phyloP scores from a whole-genome alignment of 352 stramenopile genomes.

The Phytophthora pini region DNA sequence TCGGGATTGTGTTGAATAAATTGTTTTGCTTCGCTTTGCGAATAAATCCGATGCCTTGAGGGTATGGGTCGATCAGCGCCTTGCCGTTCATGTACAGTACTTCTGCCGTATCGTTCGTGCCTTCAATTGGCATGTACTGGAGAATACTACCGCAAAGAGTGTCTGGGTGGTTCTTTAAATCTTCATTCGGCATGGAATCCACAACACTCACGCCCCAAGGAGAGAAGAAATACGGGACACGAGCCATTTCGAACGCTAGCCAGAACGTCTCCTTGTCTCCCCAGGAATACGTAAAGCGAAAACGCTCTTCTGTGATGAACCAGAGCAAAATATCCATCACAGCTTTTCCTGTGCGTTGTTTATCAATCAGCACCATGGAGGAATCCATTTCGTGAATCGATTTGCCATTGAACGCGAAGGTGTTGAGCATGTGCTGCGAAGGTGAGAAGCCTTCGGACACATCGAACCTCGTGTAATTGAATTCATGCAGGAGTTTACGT shows the following conservation, averaged over 20 bases:
- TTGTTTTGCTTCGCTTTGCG: conserved; percentile 37
- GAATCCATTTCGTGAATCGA: conserved; percentile 71
- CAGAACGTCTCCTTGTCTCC: conserved; percentile 57
- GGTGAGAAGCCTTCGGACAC: conserved; percentile 22
- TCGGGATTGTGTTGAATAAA: conserved; percentile 54
- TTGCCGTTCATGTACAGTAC: conserved; percentile 41
- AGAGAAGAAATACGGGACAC: conserved; percentile 44
- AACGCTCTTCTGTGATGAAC: conserved; percentile 43
- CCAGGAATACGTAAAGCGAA: conserved; percentile 43
- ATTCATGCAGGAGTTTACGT: conserved; percentile 42
- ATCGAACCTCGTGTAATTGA: conserved; percentile 56
- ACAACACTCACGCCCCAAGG: conserved; percentile 45
- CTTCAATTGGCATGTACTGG: conserved; percentile 42
- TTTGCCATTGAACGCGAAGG: conserved; percentile 48
- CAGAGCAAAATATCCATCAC: conserved; percentile 42
- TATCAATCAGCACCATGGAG: conserved; percentile 67
- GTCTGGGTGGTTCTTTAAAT: conserved; percentile 39
- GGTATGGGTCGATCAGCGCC: conserved; percentile 31
- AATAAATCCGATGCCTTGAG: conserved; percentile 44
- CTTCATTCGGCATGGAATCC: conserved; percentile 39
- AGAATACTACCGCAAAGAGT: conserved; percentile 46
- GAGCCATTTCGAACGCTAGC: conserved; percentile 45
- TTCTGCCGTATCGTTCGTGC: conserved; percentile 14
- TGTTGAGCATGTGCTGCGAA: conserved; percentile 49
- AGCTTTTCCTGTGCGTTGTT: conserved; percentile 35